These are phyloP conservation scores for Plantago elongata DNA, from an alignment of 257 asterid species.

Conservation along the genomic window DNA sequence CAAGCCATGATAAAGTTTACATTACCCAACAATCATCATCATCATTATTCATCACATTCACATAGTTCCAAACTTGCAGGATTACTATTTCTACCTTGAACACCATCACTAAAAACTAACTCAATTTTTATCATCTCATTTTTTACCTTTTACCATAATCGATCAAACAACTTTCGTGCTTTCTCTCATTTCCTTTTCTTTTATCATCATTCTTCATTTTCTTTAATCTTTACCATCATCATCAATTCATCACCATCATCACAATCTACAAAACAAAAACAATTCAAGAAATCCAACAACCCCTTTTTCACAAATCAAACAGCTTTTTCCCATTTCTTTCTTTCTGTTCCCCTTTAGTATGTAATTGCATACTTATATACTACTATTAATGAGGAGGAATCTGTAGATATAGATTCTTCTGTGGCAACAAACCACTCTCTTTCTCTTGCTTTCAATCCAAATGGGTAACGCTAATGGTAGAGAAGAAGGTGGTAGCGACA, in stretches of 20 bases:
- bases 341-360: too few relatives aligned
- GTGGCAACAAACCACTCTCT: background rate
- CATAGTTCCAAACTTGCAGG: conserved; percentile 28
- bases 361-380: background rate
- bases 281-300: too few relatives aligned
- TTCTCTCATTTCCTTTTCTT: too few relatives aligned
- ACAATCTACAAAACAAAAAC: too few relatives aligned
- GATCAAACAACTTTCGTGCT: too few relatives aligned
- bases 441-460: background rate
- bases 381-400: background rate
- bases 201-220: too few relatives aligned
- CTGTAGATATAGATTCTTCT: background rate
- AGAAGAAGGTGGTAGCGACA: conserved; percentile 45
- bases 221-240: too few relatives aligned
- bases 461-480: conserved; percentile 85
- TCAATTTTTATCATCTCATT: background rate
- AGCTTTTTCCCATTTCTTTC: too few relatives aligned
- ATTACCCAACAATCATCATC: background rate
- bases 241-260: too few relatives aligned
- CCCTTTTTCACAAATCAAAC: too few relatives aligned
- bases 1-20: background rate
- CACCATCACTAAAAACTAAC: too few relatives aligned
- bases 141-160: too few relatives aligned
- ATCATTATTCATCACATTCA: conserved; percentile 3
- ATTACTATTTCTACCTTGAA: background rate